phyloP scores from a whole-genome alignment of 2,329 filamentous ascomycete species.

The Beauveria medogensis region DNA sequence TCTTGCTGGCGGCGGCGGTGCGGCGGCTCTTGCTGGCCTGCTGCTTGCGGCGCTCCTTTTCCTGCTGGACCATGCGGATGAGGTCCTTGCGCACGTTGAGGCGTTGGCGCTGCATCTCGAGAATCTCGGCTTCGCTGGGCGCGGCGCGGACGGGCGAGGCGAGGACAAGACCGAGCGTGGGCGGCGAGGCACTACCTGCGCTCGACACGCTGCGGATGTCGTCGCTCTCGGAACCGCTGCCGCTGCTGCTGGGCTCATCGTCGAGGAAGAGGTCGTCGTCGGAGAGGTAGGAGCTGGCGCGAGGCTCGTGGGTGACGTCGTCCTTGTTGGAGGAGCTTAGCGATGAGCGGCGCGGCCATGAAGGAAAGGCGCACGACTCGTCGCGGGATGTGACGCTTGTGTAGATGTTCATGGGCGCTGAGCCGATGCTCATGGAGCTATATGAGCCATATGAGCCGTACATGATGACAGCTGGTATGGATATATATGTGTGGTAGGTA shows the following conservation, averaged over 20 bases:
- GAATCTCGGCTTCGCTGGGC: constrained; percentile 38
- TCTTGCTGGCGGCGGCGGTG: constrained; percentile 32
- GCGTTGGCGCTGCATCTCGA: constrained; percentile 43
- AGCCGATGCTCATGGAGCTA: constrained; percentile 37
- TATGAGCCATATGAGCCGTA: constrained; percentile 44
- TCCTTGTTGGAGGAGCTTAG: constrained; percentile 35
- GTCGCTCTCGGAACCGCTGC: constrained; percentile 42
- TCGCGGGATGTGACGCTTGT: constrained; percentile 32
- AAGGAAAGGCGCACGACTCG: constrained; percentile 47
- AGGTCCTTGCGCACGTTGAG: constrained; percentile 44
- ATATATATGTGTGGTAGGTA: constrained; percentile 14
- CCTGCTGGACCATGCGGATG: constrained; percentile 39
- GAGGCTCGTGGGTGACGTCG: constrained; percentile 29
- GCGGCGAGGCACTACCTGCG: constrained; percentile 33
- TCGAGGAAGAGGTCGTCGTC: constrained; percentile 54
- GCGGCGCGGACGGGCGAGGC: constrained; percentile 23
- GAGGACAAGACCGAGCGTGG: constrained; percentile 15
- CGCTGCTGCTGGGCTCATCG: constrained; percentile 38
- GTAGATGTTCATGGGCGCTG: constrained; percentile 39
- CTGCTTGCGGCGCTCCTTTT: constrained; percentile 47
- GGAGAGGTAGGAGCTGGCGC: constrained; percentile 49
- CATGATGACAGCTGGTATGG: constrained; percentile 28
- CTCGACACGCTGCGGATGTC: constrained; percentile 36
- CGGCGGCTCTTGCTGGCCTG: constrained; percentile 30
- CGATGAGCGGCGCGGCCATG: constrained; percentile 48